Conservation (phyloP, 73 alveolate species). For the Uronychia setigera region DNA sequence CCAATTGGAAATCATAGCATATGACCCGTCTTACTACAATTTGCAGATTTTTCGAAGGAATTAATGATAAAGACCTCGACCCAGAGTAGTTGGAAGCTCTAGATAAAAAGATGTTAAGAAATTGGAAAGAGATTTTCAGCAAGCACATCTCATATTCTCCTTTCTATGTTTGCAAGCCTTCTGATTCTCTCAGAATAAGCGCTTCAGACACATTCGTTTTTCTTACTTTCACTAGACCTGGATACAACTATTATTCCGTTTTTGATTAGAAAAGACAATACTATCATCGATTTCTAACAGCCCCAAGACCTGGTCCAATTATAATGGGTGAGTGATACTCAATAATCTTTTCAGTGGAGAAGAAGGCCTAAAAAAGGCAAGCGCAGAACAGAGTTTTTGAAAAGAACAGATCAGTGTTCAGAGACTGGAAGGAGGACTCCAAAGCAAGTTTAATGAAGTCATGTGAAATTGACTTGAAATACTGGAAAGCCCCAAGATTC, state of each 20-base stretch:
- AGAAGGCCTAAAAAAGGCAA: background rate
- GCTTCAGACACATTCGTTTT: background rate
- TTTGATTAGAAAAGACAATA: background rate
- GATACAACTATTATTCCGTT: background rate
- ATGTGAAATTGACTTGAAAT: conserved; percentile 24
- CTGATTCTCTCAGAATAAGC: background rate
- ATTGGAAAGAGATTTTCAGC: background rate
- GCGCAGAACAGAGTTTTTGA: background rate
- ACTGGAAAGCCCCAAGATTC: conserved; percentile 47
- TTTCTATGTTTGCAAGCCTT: background rate
- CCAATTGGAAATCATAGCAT: background rate
- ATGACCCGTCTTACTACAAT: background rate
- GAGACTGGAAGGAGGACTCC: conserved; percentile 13
- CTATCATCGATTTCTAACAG: background rate
- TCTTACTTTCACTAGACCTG: background rate
- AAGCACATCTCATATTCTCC: background rate
- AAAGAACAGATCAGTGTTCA: conserved; percentile 3
- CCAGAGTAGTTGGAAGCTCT: background rate
- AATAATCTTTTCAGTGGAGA: background rate
- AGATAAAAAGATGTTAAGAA: background rate
- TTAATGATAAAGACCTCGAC: background rate
- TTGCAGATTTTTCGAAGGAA: background rate
- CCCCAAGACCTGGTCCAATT: background rate
- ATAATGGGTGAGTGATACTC: background rate
- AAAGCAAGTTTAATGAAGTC: background rate